Conservation (phyloP, 2,329 filamentous ascomycete genomes). For the Fusarium sp. region DNA sequence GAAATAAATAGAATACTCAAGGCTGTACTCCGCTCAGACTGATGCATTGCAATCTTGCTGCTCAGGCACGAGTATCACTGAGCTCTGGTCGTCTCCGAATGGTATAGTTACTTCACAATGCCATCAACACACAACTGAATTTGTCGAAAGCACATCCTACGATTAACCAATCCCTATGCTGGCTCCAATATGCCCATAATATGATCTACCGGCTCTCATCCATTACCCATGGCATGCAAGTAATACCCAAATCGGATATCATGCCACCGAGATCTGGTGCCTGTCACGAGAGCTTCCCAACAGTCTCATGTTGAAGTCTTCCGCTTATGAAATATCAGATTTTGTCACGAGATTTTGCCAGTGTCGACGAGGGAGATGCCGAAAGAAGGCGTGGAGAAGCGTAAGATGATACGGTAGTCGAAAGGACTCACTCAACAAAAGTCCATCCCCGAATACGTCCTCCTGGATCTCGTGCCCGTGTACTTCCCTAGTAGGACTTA, state of each 20-base stretch:
- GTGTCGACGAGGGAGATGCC: neutral
- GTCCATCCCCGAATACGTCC: neutral
- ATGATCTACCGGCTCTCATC: neutral
- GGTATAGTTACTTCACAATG: neutral
- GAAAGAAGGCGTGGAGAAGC: conserved; percentile 3
- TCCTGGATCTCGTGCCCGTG: neutral
- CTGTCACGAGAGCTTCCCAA: conserved; percentile 6
- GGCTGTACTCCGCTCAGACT: neutral
- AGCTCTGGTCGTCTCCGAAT: neutral
- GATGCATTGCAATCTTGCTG: neutral
- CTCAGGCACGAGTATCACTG: neutral
- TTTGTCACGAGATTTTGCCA: neutral
- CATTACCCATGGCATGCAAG: neutral
- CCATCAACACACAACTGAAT: neutral
- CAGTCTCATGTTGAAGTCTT: neutral
- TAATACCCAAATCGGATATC: neutral
- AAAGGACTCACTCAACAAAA: neutral
- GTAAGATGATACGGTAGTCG: neutral
- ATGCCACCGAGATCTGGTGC: neutral
- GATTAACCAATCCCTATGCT: neutral
- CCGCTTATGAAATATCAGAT: neutral
- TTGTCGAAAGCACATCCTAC: neutral
- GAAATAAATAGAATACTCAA: neutral
- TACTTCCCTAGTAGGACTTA: neutral
- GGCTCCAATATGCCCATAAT: neutral